A percentile compares a stretch with the other conserved stretches of the same genome.
Conservation (phyloP, 176 grass and related monocot species). For the Thalia dealbata region DNA sequence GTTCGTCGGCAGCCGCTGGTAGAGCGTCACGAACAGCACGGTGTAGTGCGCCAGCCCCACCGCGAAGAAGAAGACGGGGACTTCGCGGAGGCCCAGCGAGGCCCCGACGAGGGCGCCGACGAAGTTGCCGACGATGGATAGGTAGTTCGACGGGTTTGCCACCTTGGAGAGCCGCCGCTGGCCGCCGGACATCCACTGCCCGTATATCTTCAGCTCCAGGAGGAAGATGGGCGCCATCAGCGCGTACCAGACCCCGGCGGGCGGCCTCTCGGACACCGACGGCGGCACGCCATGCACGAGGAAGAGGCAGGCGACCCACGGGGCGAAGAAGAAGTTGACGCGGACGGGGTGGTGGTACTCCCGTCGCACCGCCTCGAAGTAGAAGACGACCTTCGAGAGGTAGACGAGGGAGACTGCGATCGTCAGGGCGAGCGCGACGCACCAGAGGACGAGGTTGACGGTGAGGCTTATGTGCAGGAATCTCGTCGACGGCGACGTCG, state of each 20-base stretch:
- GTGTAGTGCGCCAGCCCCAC: constrained; percentile 81
- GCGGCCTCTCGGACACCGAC: constrained; percentile 6
- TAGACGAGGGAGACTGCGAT: constrained; percentile 49
- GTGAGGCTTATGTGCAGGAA: constrained; percentile 56
- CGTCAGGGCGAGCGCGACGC: constrained; percentile 39
- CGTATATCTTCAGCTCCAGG: constrained; percentile 95
- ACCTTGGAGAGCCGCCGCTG: constrained; percentile 68
- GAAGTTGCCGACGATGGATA: constrained; percentile 92
- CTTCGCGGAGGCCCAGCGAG: constrained; percentile 63
- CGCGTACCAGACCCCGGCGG: constrained; percentile 40
- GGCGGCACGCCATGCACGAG: constrained; percentile 45
- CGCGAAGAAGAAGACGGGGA: constrained; percentile 81
- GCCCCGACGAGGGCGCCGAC: constrained; percentile 75
- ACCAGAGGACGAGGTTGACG: constrained; percentile 59
- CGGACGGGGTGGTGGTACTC: constrained; percentile 90
- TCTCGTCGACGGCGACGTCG: constrained; percentile 33
- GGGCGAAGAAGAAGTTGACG: constrained; percentile 97
- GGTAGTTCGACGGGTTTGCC: constrained; percentile 81
- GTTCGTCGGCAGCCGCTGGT: constrained; percentile 89
- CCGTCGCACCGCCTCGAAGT: constrained; percentile 78
- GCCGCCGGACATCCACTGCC: constrained; percentile 92
- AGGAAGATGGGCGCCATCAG: constrained; percentile 79
- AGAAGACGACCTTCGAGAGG: constrained; percentile 68
- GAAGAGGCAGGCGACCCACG: constrained; percentile 76
- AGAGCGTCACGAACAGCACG: constrained; percentile 96